These are phyloP conservation scores for Dryadomyces quercus-mongolicae DNA, from an alignment of 2,329 filamentous ascomycete species.

Conservation along the genomic window DNA sequence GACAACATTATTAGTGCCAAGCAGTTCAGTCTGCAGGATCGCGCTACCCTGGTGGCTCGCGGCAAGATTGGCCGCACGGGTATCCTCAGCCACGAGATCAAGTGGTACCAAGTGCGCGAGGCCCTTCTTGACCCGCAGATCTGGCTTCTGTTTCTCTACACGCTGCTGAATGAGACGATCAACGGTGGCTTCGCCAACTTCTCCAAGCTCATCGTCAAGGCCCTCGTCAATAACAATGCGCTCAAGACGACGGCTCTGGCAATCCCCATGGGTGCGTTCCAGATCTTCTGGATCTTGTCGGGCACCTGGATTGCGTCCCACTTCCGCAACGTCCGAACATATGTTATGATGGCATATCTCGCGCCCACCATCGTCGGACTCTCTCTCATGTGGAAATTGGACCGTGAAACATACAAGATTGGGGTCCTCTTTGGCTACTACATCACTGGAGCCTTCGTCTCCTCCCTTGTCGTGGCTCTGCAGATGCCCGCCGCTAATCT, in stretches of 20 bases:
- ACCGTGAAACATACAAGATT: neutral
- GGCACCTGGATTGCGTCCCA: conserved; percentile 1
- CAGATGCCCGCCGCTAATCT: conserved; percentile 5
- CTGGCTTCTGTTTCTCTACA: conserved; percentile 39
- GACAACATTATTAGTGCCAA: conserved; percentile 45
- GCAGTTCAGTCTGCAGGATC: conserved; percentile 46
- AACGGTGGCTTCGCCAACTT: conserved; percentile 6
- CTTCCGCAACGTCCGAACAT: neutral
- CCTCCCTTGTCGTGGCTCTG: neutral
- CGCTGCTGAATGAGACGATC: conserved; percentile 2
- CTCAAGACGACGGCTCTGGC: neutral
- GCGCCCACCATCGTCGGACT: neutral
- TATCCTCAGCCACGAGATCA: conserved; percentile 39
- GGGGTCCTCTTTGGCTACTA: conserved; percentile 4
- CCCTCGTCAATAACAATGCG: neutral
- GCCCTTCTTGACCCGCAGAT: conserved; percentile 41
- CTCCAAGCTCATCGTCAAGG: conserved; percentile 4
- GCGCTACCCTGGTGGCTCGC: conserved; percentile 35
- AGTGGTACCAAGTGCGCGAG: conserved; percentile 32
- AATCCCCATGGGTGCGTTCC: conserved; percentile 2
- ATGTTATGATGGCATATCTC: conserved; percentile 2
- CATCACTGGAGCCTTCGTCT: conserved; percentile 2
- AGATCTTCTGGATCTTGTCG: conserved; percentile 1
- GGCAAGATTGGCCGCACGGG: conserved; percentile 33
- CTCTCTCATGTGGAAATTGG: conserved; percentile 1